Percentiles rank a stretch among this genome's conserved stretches.
Conservation (phyloP, 2,329 filamentous ascomycete species). For the Monilinia polystroma region DNA sequence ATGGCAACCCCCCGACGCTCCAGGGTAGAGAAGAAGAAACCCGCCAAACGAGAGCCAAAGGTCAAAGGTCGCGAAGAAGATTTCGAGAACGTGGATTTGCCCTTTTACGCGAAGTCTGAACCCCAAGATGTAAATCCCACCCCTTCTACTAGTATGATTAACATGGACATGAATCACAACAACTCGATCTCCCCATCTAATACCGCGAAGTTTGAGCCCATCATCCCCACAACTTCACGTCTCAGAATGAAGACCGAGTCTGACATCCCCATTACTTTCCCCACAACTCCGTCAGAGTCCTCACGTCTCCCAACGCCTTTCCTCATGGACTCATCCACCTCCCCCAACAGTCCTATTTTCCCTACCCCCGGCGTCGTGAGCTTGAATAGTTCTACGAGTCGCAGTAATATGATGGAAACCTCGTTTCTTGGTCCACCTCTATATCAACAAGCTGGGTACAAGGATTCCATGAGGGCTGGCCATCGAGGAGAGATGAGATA, state of each 20-base stretch:
- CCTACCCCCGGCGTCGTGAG: conserved; percentile 1
- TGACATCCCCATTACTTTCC: background rate
- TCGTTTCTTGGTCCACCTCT: background rate
- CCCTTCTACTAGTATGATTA: background rate
- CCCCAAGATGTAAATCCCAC: background rate
- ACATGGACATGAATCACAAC: background rate
- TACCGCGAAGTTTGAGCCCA: background rate
- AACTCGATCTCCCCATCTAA: background rate
- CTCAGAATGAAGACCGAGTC: conserved; percentile 13
- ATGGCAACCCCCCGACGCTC: conserved; percentile 25
- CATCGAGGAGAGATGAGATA: background rate
- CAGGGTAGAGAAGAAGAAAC: conserved; percentile 31
- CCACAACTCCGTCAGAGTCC: background rate
- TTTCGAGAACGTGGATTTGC: conserved; percentile 4
- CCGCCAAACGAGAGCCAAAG: conserved; percentile 1
- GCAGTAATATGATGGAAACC: background rate
- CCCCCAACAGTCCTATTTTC: conserved; percentile 1
- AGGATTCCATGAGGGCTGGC: background rate
- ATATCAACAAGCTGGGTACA: background rate
- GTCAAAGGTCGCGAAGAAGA: conserved; percentile 7
- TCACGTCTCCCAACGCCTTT: background rate
- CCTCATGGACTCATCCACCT: background rate
- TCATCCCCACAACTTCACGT: background rate
- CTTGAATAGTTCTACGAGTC: background rate
- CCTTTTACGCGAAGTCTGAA: conserved; percentile 1